Percentiles rank a stretch among this genome's conserved stretches.
These are phyloP conservation scores for Oryza officinalis DNA, from an alignment of 176 grass and related monocot species.

Conservation along the genomic window DNA sequence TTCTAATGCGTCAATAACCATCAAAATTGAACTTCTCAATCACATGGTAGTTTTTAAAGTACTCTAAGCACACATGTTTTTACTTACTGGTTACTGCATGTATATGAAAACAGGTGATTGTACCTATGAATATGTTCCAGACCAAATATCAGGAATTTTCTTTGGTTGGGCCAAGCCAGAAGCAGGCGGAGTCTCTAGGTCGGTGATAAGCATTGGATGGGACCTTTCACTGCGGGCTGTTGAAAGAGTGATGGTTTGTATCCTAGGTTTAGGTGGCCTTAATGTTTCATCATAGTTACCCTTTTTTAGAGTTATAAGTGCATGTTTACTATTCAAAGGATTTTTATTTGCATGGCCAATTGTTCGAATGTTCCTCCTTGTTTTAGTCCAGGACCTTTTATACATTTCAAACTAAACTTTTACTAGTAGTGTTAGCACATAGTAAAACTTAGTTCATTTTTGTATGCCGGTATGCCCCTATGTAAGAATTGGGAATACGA, in stretches of 20 bases:
- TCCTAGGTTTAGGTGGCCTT: neutral
- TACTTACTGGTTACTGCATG: neutral
- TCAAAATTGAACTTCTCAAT: constrained; percentile 8
- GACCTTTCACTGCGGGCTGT: constrained; percentile 44
- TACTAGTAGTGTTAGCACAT: neutral
- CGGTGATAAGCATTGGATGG: constrained; percentile 69
- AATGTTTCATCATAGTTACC: neutral
- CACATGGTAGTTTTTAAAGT: neutral
- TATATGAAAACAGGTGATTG: constrained; percentile 48
- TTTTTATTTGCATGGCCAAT: neutral
- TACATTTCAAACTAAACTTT: neutral
- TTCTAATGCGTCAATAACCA: neutral
- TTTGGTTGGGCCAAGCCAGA: constrained; percentile 79
- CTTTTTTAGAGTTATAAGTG: neutral
- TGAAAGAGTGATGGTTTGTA: constrained; percentile 68
- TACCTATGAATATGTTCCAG: constrained; percentile 67
- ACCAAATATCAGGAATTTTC: constrained; percentile 75
- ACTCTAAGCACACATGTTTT: neutral
- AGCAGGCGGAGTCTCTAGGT: constrained; percentile 49
- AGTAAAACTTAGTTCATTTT: neutral
- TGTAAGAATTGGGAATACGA: neutral
- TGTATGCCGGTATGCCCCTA: neutral
- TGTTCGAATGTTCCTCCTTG: neutral
- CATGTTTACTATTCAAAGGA: neutral
- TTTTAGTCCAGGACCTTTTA: neutral